Evolutionary conservation across 768 basidiomycete species (phyloP), one percentile per base, ranked within the genome.

Genomic region (Mycena chlorophos): DNA sequence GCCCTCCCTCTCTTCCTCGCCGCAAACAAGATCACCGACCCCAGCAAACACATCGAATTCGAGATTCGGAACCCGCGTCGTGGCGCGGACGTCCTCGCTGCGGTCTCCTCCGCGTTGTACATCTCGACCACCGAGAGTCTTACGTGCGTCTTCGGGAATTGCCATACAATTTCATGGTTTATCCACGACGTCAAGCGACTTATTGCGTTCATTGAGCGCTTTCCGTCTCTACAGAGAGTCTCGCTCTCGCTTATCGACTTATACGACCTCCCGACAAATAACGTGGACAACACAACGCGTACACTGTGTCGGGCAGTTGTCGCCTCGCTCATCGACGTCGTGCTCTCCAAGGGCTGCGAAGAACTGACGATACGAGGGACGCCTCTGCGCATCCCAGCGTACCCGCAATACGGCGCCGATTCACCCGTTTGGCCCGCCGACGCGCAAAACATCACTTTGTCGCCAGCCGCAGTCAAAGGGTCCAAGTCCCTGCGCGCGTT

Each of bases 121-220:
- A 13, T 57, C 16, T 27, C 10, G 3, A 5, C 39, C 23, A 23
- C 49, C 17, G 40, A 49, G 29, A 31, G 27, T 8, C 12, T 57
- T 12, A 40, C 51, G 2, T 57, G 56, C 38, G 45, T 42, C 5
- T 53, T 57, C 56, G 34, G 29, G 14, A 22, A 43, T 1, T 46
- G 56, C 37, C 51, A 46, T 16, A 27, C 28, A 12, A 34, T 57
- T 27, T 38, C 34, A 6, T 57, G 56, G 20, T 57, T 52, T 17
- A 4, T 57, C 20, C n/a, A 48, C 20, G 23, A 57, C 39, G 37
- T 57, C 29, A 25, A 40, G 17, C 56, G 56, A 8, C 46, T 57
- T 19, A 49, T 51, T 16, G 19, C 25, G 14, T 57, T 57, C 29
- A 17, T 57, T 22, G 14, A 5, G 13, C 47, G 39, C 25, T 49